Percentiles rank a stretch among this genome's conserved stretches.
These are phyloP conservation scores for Ceratocystis destructans DNA, from an alignment of 2,329 filamentous ascomycete species.

Conservation along the genomic window DNA sequence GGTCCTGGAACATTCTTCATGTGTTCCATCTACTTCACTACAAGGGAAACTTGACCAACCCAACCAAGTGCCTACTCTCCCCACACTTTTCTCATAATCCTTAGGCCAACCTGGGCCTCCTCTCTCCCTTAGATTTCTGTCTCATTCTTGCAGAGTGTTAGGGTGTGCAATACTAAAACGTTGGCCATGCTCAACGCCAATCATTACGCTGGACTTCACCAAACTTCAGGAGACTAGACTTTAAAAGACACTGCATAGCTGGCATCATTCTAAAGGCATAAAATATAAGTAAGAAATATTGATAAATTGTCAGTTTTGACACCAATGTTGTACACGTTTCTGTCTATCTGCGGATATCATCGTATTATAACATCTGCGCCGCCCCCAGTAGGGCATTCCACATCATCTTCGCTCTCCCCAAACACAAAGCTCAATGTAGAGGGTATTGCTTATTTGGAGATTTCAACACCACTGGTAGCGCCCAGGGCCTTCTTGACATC, in stretches of 20 bases:
- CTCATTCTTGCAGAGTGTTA: not conserved
- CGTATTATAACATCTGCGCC: constrained; percentile 19
- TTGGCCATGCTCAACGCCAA: not conserved
- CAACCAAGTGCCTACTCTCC: not conserved
- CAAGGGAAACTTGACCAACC: not conserved
- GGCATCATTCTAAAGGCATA: not conserved
- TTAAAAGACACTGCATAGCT: too few relatives aligned
- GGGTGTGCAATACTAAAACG: not conserved
- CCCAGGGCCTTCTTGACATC: constrained; percentile 55
- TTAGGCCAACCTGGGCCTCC: not conserved
- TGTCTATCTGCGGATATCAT: constrained; percentile 19
- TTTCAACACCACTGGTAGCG: constrained; percentile 64
- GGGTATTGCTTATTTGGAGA: constrained; percentile 33
- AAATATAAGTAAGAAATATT: constrained; percentile 4
- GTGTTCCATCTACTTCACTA: not conserved
- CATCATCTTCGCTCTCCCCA: not conserved
- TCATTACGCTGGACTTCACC: too few relatives aligned
- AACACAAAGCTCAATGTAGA: not conserved
- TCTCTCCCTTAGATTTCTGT: not conserved
- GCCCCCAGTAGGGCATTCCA: constrained; percentile 2
- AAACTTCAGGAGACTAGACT: too few relatives aligned
- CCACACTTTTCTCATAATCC: not conserved
- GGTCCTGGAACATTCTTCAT: not conserved
- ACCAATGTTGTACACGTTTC: constrained; percentile 19
- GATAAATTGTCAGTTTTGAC: constrained; percentile 7